Evolutionary conservation across 2,329 filamentous ascomycete genomes (phyloP).

Genomic region (Alternaria sp.): DNA sequence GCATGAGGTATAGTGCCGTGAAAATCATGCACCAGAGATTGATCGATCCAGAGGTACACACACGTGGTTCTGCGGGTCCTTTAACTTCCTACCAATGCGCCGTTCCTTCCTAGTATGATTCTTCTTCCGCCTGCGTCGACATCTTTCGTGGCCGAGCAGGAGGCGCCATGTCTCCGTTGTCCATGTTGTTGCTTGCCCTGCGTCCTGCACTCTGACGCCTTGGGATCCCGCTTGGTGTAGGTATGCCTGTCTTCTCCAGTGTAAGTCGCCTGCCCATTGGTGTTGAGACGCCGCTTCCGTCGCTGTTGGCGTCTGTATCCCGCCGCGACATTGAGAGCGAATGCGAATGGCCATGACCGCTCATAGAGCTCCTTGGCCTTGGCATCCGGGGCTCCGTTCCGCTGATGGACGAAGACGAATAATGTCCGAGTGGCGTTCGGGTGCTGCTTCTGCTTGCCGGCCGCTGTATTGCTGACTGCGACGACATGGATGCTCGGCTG

Average conservation of each 20-base stretch:
- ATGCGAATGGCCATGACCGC: constrained; percentile 50
- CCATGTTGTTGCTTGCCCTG: constrained; percentile 47
- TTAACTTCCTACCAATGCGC: constrained; percentile 5
- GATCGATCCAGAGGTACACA: constrained; percentile 17
- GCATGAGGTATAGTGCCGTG: constrained; percentile 26
- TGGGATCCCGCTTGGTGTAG: constrained; percentile 56
- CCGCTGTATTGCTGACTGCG: constrained; percentile 24
- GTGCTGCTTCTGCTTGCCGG: constrained; percentile 71
- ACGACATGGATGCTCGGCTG: constrained; percentile 65
- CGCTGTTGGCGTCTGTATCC: constrained; percentile 56
- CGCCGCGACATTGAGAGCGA: constrained; percentile 45
- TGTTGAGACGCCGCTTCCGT: constrained; percentile 49
- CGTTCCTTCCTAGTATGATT: constrained; percentile 58
- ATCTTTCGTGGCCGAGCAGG: constrained; percentile 57
- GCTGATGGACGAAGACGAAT: constrained; percentile 56
- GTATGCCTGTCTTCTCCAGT: constrained; percentile 56
- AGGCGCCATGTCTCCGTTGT: constrained; percentile 54
- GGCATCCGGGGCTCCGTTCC: constrained; percentile 49
- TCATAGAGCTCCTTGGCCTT: constrained; percentile 74
- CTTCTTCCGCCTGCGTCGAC: constrained; percentile 60
- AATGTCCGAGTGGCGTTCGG: constrained; percentile 68
- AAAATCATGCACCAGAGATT: constrained; percentile 29
- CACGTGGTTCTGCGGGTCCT: constrained; percentile 25
- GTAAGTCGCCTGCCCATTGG: constrained; percentile 54
- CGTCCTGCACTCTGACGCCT: constrained; percentile 59